Percentiles rank a stretch among this genome's conserved stretches.
phyloP scores from a whole-genome alignment of 768 basidiomycete species.

The Cubamyces lactineus region DNA sequence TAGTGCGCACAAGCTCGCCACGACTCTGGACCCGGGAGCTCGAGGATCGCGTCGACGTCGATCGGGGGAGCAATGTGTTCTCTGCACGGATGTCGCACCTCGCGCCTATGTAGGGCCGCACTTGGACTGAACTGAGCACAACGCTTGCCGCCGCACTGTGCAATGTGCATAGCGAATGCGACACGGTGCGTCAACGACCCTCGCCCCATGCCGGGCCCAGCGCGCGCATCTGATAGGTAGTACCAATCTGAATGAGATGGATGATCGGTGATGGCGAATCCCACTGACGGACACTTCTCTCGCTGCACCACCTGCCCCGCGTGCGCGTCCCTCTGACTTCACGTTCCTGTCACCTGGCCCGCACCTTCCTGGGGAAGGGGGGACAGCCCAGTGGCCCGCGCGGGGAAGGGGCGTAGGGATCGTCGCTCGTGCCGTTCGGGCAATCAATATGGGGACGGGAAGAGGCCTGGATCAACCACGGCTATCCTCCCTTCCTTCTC shows the following conservation, averaged over 20 bases:
- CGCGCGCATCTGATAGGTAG: conserved; percentile 20
- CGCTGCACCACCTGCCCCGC: conserved; percentile 5
- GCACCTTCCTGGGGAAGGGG: conserved; percentile 2
- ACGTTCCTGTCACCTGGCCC: conserved; percentile 10
- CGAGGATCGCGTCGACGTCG: not conserved
- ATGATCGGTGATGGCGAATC: conserved; percentile 29
- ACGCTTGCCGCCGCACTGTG: not conserved
- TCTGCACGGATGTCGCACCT: too few relatives aligned
- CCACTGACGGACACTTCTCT: conserved; percentile 18
- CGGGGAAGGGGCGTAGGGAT: conserved; percentile 1
- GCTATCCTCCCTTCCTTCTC: conserved; percentile 17
- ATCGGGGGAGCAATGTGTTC: conserved; percentile 5
- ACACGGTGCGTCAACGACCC: not conserved
- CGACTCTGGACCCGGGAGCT: conserved; percentile 13
- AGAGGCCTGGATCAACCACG: conserved; percentile 17
- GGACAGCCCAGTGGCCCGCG: not conserved
- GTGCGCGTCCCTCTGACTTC: conserved; percentile 17
- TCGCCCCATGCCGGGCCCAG: not conserved
- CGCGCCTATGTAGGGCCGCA: not conserved
- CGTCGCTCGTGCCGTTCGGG: conserved; percentile 18
- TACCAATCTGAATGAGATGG: conserved; percentile 29
- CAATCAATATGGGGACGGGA: conserved; percentile 8
- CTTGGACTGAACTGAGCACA: too few relatives aligned
- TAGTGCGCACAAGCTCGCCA: not conserved
- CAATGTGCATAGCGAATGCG: not conserved